Conservation (phyloP, 129 eudicot species). For the Helianthus annuus region HanXRQr2.0-SUNRISE NC_035446.2:115018127-115018626, state of each 20-base stretch:
- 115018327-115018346: constrained; percentile 86
- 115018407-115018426: constrained; percentile 60
- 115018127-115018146: constrained; percentile 88
- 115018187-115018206: constrained; percentile 43
- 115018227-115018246: constrained; percentile 23
- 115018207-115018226: constrained; percentile 30
- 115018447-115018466: constrained; percentile 81
- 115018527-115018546: constrained; percentile 9
- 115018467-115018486: constrained; percentile 77
- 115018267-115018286: constrained; percentile 76
- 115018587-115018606: constrained; percentile 77
- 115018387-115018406: constrained; percentile 21
- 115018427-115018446: constrained; percentile 73
- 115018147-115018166: constrained; percentile 70
- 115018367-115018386: constrained; percentile 6
- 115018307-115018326: constrained; percentile 69
- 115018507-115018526: not conserved
- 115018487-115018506: constrained; percentile 63
- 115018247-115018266: constrained; percentile 66
- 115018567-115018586: constrained; percentile 66
- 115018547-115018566: constrained; percentile 1
- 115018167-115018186: constrained; percentile 58
- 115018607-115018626: constrained; percentile 62
- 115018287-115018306: constrained; percentile 57
- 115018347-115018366: not conserved